These are phyloP conservation scores for Notholithocarpus densiflorus DNA, from an alignment of 306 rosid genomes.

Conservation along the genomic window DNA sequence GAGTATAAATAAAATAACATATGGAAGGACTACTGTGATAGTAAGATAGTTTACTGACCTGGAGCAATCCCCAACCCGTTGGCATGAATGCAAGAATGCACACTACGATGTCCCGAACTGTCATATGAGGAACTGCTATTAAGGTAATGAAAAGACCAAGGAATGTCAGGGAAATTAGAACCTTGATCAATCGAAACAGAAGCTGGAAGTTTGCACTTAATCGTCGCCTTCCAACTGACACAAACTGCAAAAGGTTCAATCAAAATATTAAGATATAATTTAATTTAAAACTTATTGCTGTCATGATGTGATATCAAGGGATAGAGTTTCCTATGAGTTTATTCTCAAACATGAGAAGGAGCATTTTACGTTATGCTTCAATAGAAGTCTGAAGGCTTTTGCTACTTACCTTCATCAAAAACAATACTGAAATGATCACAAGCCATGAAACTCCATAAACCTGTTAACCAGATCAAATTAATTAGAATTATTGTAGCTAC, in stretches of 20 bases:
- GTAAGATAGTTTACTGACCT: conserved; percentile 47
- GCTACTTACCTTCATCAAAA: conserved; percentile 70
- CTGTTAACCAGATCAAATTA: conserved; percentile 40
- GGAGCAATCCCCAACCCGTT: conserved; percentile 93
- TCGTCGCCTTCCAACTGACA: conserved; percentile 73
- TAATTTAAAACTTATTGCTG: neutral
- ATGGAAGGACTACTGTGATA: neutral
- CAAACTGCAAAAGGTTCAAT: conserved; percentile 43
- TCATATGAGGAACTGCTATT: conserved; percentile 60
- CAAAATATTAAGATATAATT: neutral
- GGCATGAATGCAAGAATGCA: conserved; percentile 90
- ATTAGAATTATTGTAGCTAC: conserved; percentile 22
- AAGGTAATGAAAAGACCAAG: conserved; percentile 54
- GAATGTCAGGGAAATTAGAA: conserved; percentile 57
- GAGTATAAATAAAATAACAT: conserved; percentile 1
- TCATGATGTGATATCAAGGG: neutral
- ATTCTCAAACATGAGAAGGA: neutral
- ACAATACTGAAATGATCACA: conserved; percentile 60
- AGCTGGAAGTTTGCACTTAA: conserved; percentile 89
- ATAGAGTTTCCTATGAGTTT: neutral
- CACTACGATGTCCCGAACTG: conserved; percentile 59
- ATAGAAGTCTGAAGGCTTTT: neutral
- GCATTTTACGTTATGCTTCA: neutral
- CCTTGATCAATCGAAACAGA: conserved; percentile 65
- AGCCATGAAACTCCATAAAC: conserved; percentile 86